Base-by-base conservation (phyloP, 2,329 filamentous ascomycete species). In the Cladosporium sp. region DNA sequence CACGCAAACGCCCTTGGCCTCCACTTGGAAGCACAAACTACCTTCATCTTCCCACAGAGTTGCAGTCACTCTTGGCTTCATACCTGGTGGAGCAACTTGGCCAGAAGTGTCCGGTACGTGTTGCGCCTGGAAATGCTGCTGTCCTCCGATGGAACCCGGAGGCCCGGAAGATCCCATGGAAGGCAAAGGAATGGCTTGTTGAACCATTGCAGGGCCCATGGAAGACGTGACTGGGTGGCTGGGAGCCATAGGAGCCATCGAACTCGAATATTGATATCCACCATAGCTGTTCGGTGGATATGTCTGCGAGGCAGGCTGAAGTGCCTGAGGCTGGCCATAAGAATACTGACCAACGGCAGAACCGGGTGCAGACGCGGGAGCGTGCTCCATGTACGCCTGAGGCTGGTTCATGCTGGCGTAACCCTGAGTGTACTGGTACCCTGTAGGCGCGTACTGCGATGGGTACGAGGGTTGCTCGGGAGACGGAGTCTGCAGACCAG, bases 21-120 rank as follows among this genome's bases (percentile, higher is more conserved):
- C 95, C 1, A 98, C 95, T 77, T 98, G 95, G 76, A 98, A 99
- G 80, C 95, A 99, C 32, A 98, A 83, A 76, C 93, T 98, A 36
- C 95, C 95, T 76, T 99, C 95, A 71, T 99, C 95, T 82, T 98
- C 95, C 95, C 95, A 99, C 26, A 99, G 79, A 0, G 95, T 99
- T 10, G 95, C 95, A 5, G 95, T 98, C 30, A 99, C 95, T 68
- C 94, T 86, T 23, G 95, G 95, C 82, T 98, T 98, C 88, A 97
- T 96, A 32, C 94, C 94, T 3, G 91, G 91, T 10, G 95, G 95
- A 21, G 93, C 91, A 66, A 96, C 82, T 78, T 98, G 95, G 10
- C 95, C 95, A n/a, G 92, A 96, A 8, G 89, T 90, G 76, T 98
- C 95, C 23, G 60, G 60, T 25, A 32, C 46, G 25, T 63, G 60